A percentile compares a stretch with the other conserved stretches of the same genome.
These are phyloP conservation scores for Fusarium torreyae DNA, from an alignment of 2,329 filamentous ascomycete species.

Conservation along the genomic window DNA sequence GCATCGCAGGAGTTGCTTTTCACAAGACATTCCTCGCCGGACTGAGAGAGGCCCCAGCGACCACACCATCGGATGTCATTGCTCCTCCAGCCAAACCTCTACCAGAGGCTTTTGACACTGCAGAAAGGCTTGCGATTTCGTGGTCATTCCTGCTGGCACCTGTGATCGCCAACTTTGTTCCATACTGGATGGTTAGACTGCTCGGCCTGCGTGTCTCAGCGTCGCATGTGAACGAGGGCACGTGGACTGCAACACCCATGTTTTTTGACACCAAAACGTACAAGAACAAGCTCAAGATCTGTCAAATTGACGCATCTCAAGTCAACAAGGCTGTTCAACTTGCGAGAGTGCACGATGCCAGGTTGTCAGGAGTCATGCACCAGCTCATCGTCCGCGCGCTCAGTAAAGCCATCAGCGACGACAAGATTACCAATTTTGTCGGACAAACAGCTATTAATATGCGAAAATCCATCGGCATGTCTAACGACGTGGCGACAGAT, in stretches of 20 bases:
- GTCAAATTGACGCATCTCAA: slow-evolving; percentile 26
- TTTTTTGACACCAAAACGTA: slow-evolving; percentile 26
- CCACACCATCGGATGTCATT: background rate
- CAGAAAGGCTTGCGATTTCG: slow-evolving; percentile 43
- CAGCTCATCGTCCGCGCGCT: slow-evolving; percentile 43
- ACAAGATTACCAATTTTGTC: slow-evolving; percentile 45
- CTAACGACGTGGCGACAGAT: slow-evolving; percentile 35
- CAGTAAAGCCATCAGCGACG: slow-evolving; percentile 34
- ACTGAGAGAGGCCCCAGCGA: background rate
- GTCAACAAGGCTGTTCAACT: slow-evolving; percentile 22
- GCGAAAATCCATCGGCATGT: slow-evolving; percentile 40
- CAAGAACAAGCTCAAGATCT: slow-evolving; percentile 35
- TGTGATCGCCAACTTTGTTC: slow-evolving; percentile 33
- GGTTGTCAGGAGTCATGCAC: slow-evolving; percentile 38
- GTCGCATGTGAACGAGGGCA: slow-evolving; percentile 31
- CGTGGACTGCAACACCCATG: slow-evolving; percentile 39
- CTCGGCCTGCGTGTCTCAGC: slow-evolving; percentile 34
- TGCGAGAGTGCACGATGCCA: slow-evolving; percentile 41
- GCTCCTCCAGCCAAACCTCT: slow-evolving; percentile 21
- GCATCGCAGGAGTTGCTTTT: slow-evolving; percentile 40
- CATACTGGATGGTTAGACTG: slow-evolving; percentile 32
- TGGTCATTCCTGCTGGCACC: slow-evolving; percentile 46
- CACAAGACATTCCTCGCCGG: slow-evolving; percentile 44
- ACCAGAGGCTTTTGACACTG: slow-evolving; percentile 43
- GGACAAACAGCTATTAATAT: slow-evolving; percentile 47